Conservation (phyloP, 768 basidiomycete genomes). For the Trametopsis cervina region DNA sequence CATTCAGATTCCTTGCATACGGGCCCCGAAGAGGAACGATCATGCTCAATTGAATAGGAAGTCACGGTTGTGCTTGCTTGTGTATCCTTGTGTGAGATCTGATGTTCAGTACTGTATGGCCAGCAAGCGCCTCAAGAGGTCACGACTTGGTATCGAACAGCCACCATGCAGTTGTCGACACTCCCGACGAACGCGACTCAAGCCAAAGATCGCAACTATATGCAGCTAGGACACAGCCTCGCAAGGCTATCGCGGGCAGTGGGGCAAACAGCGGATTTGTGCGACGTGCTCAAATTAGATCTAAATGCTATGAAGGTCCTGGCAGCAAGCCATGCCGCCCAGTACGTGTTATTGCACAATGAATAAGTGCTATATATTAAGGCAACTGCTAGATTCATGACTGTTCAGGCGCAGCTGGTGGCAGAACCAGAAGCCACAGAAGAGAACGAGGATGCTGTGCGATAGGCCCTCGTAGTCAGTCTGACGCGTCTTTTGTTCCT, state of each 20-base stretch:
- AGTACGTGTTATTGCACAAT: conserved; percentile 48
- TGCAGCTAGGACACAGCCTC: conserved; percentile 64
- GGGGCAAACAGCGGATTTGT: conserved; percentile 66
- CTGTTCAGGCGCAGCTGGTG: conserved; percentile 37
- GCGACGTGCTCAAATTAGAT: conserved; percentile 70
- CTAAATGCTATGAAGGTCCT: conserved; percentile 74
- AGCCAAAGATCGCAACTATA: conserved; percentile 76
- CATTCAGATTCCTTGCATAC: no score
- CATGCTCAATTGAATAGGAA: no score
- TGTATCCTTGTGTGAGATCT: no score
- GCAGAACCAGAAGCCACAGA: conserved; percentile 19
- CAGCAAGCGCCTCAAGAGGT: no score
- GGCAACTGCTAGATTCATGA: conserved; percentile 54
- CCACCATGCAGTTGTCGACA: conserved; percentile 17
- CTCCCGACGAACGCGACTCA: conserved; percentile 57
- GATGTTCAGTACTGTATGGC: no score
- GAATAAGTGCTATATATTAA: no score
- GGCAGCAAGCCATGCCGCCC: conserved; percentile 74
- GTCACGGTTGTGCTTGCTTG: no score
- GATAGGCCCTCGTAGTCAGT: no score
- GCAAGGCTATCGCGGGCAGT: conserved; percentile 62
- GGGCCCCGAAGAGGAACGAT: no score
- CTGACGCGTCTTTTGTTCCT: no score
- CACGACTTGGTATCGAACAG: no score
- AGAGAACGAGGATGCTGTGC: no score